Evolutionary conservation across 2,329 filamentous ascomycete species (phyloP), one percentile per base, ranked within the genome.

Genomic region (Neonectria magnoliae): DNA sequence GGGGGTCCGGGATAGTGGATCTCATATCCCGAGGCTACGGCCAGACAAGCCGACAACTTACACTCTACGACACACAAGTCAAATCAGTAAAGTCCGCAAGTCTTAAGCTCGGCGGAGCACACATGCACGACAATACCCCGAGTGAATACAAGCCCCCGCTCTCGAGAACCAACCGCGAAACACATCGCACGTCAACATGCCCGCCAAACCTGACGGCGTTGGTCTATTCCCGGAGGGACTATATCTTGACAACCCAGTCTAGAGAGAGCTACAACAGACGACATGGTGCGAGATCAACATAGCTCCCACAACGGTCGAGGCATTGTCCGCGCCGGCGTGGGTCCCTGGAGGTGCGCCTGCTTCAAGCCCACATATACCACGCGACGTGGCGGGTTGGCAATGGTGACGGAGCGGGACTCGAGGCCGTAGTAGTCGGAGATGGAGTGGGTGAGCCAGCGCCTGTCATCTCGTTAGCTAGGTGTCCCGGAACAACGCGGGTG

Each of bases 341-440:
- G 64, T 70, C 57, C 71, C 4, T 67, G 70, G 25, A 73, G 72
- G 62, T 75, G 77, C 36, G 78, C 68, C 68, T 87, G 85, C 75
- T 87, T 88, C 66, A 95, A 82, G 4, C 92, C 92, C 22, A 98
- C 90, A 73, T 97, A 97, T 8, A 96, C 93, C 67, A 96, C 91
- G 56, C 93, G 88, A 57, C 90, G 87, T 14, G 89, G 87, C 3
- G 93, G 91, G 68, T 89, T 84, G 33, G 89, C 90, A 1, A 91
- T 85, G 0, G 91, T 91, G 64, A 95, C 88, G 5, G 92, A 94
- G 82, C 90, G 93, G 20, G 94, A 97, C 65, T 90, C 87, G 61
- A 98, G 85, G 48, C 94, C 94, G 76, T 98, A 98, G 78, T 98
- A 98, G 44, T 91, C 88, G 10, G 93, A 95, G 68, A 98, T 94